Evolutionary conservation across 306 rosid species (phyloP).

Genomic region (Argentina anserina): DNA sequence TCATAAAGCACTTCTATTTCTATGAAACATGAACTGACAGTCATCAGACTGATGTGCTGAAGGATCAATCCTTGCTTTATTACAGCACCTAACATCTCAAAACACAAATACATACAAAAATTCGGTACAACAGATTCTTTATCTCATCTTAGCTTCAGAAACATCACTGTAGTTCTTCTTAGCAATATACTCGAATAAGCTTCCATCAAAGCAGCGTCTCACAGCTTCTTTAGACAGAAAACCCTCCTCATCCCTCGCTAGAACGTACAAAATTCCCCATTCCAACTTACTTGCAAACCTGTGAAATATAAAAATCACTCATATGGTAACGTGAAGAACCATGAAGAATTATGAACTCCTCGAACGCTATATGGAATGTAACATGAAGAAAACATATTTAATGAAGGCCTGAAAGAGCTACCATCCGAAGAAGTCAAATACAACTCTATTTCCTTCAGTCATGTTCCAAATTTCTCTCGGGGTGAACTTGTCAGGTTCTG

Average conservation of each 20-base stretch:
- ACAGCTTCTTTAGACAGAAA: slow-evolving; percentile 74
- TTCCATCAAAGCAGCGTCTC: slow-evolving; percentile 70
- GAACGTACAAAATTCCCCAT: slow-evolving; percentile 59
- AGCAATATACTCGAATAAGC: slow-evolving; percentile 79
- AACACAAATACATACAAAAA: not conserved
- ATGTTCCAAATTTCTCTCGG: slow-evolving; percentile 67
- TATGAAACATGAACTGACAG: not conserved
- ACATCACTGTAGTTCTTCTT: slow-evolving; percentile 29
- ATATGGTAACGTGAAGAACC: not conserved
- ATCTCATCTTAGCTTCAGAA: slow-evolving; percentile 39
- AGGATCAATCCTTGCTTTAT: not conserved
- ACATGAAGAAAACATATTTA: not conserved
- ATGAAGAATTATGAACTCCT: too few relatives aligned
- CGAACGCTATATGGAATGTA: too few relatives aligned
- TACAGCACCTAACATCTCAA: not conserved
- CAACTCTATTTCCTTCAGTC: slow-evolving; percentile 68
- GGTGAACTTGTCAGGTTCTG: slow-evolving; percentile 59
- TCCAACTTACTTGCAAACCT: slow-evolving; percentile 65
- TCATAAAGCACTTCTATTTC: not conserved
- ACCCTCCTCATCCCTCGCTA: slow-evolving; percentile 78
- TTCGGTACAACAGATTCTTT: not conserved
- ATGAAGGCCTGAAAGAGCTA: not conserved
- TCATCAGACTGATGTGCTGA: not conserved
- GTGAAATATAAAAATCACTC: not conserved
- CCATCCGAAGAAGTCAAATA: slow-evolving; percentile 74